phyloP scores from a whole-genome alignment of 1,284 basidiomycete genomes.

The Bjerkandera adusta region DNA sequence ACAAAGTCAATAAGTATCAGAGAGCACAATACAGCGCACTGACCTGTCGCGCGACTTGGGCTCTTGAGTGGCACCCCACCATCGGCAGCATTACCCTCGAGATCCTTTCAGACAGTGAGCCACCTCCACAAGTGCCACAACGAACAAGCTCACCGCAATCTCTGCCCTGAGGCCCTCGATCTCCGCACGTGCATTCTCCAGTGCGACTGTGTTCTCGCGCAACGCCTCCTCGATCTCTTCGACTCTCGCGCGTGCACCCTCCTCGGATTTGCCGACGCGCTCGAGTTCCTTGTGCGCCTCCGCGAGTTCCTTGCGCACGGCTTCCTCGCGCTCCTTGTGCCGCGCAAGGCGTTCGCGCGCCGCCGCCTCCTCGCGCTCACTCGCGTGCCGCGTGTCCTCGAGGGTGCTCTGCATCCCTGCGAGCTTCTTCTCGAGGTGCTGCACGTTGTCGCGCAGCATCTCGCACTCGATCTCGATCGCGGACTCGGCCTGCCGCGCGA shows the following conservation, averaged over 20 bases:
- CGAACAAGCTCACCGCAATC: constrained; percentile 55
- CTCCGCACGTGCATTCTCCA: constrained; percentile 91
- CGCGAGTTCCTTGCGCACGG: constrained; percentile 64
- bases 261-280: constrained; percentile 60
- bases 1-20: not conserved
- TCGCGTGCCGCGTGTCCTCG: constrained; percentile 70
- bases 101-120: constrained; percentile 37
- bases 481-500: constrained; percentile 44
- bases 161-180: constrained; percentile 83
- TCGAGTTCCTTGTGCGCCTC: constrained; percentile 66
- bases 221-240: constrained; percentile 88
- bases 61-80: constrained; percentile 34
- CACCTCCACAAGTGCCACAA: constrained; percentile 1
- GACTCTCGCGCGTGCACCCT: constrained; percentile 57
- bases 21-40: constrained; percentile 15
- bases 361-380: constrained; percentile 73
- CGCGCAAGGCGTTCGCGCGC: constrained; percentile 66
- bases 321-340: constrained; percentile 77
- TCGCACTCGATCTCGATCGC: constrained; percentile 93
- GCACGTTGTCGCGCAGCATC: constrained; percentile 82
- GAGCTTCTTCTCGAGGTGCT: constrained; percentile 81
- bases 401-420: constrained; percentile 80
- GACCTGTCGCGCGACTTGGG: constrained; percentile 42
- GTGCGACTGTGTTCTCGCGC: constrained; percentile 81
- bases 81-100: constrained; percentile 42